Evolutionary conservation across 2,329 filamentous ascomycete species (phyloP).

Genomic region (Graphilbum sp.): DNA sequence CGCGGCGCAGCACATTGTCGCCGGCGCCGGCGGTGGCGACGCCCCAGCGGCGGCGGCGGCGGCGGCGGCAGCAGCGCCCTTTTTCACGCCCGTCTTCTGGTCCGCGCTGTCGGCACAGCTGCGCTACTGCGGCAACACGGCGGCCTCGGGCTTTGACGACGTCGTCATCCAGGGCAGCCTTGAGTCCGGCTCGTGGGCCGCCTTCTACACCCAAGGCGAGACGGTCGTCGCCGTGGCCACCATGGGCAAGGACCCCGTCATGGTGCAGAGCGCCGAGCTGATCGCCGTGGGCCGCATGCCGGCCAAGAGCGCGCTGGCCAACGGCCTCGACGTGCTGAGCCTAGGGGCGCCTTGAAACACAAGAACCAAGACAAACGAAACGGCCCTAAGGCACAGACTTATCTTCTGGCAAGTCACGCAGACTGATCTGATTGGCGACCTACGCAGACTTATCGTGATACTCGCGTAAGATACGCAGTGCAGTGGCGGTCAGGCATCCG

Average conservation of each 20-base stretch:
- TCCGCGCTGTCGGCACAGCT: conserved; percentile 79
- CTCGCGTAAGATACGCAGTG: too few species aligned
- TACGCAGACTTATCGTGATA: too few species aligned
- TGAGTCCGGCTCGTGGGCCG: conserved; percentile 65
- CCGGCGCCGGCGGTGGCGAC: conserved; percentile 39
- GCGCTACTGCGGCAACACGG: conserved; percentile 82
- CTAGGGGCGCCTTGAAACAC: conserved; percentile 20
- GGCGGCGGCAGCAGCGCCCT: conserved; percentile 33
- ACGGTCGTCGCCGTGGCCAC: conserved; percentile 78
- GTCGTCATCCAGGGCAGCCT: conserved; percentile 63
- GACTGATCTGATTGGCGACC: too few species aligned
- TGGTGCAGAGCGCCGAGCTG: conserved; percentile 68
- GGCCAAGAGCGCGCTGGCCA: conserved; percentile 57
- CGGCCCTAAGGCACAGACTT: too few species aligned
- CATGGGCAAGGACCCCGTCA: conserved; percentile 80
- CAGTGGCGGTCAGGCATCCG: too few species aligned
- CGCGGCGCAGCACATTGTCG: conserved; percentile 61
- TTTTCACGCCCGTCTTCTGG: conserved; percentile 94
- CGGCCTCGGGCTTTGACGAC: conserved; percentile 59
- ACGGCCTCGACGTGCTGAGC: conserved; percentile 36
- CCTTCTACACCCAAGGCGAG: conserved; percentile 78
- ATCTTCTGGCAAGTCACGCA: too few species aligned
- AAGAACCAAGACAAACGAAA: too few species aligned
- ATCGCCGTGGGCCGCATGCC: conserved; percentile 76
- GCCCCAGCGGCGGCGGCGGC: conserved; percentile 43